A percentile compares a stretch with the other conserved stretches of the same genome.
phyloP scores from a whole-genome alignment of 768 basidiomycete species.

The Boletus speciosus region DNA sequence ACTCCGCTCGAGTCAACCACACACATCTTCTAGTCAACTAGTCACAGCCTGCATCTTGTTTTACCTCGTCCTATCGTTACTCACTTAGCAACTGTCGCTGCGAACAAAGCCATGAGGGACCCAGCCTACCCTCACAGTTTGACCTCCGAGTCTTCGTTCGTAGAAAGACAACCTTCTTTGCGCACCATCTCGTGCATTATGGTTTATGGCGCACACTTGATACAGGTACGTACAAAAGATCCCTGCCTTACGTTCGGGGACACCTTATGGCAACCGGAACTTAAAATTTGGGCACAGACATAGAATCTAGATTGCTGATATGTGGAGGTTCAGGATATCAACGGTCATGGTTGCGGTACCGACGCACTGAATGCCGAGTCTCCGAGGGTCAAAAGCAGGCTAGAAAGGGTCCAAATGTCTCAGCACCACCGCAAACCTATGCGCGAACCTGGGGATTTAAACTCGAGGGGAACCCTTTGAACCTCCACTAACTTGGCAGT shows the following conservation, averaged over 20 bases:
- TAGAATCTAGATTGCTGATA: background rate
- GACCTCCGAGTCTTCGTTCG: background rate
- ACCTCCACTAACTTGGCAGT: background rate
- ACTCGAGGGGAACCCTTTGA: background rate
- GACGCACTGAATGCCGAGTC: background rate
- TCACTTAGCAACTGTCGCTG: background rate
- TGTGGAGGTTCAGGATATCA: background rate
- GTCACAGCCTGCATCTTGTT: background rate
- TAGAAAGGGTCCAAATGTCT: background rate
- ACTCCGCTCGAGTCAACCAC: background rate
- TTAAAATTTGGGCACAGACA: background rate
- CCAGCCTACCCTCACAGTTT: background rate
- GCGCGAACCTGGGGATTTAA: constrained; percentile 4
- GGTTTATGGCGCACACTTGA: too few species aligned
- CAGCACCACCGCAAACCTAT: constrained; percentile 2
- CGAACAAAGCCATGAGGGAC: background rate
- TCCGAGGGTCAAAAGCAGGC: background rate
- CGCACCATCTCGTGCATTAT: background rate
- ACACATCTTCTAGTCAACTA: background rate
- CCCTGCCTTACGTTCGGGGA: background rate
- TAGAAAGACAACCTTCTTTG: too few species aligned
- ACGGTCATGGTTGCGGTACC: background rate
- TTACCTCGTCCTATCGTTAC: background rate
- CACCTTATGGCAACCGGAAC: background rate
- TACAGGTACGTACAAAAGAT: background rate